Evolutionary conservation across 2,329 filamentous ascomycete genomes (phyloP), one percentile per base, ranked within the genome.

Genomic region (Diaporthe helianthi): DNA sequence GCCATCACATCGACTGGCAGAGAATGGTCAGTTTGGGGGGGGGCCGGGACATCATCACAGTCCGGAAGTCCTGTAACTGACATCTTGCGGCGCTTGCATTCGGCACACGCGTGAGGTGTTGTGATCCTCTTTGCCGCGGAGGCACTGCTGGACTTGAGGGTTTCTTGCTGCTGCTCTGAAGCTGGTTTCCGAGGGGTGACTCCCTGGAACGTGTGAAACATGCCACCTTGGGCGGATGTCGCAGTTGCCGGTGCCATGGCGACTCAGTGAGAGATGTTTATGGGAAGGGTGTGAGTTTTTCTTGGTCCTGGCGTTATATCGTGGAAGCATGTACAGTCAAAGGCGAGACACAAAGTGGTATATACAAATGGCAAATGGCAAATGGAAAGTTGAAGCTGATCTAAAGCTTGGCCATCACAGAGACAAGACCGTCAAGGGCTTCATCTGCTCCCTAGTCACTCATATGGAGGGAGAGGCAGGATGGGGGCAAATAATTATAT

Each of bases 71-170:
- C 9, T 17, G 29, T 60, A 47, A 71, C 81, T 75, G 77, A 84
- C 83, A 95, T 95, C 80, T 95, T 96, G 71, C 92, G 87, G 73
- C 92, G 86, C 76, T 93, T 90, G 81, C 92, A 93, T 75, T 92
- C 91, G 58, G 91, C 89, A 78, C 91, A 93, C 46, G 91, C 91
- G 75, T 91, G 85, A 31, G 84, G 83, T 69, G 85, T 87, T 44
- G 85, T 87, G 74, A 86, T 85, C 73, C 85, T 82, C 78, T 86
- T 85, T 58, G 80, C 78, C 10, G 79, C 77, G 26, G 74, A 74
- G 10, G 75, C 76, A 44, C 79, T 79, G 67, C 78, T 81, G 31
- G 82, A 73, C 71, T 83, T 85, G 68, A 78, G 74, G 73, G 76
- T 78, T 38, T 79, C 78, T 69, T 76, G 78, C 54, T 80, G 81